These are phyloP conservation scores for Fusarium sp. DNA, from an alignment of 2,329 filamentous ascomycete genomes.

Conservation along the genomic window DNA sequence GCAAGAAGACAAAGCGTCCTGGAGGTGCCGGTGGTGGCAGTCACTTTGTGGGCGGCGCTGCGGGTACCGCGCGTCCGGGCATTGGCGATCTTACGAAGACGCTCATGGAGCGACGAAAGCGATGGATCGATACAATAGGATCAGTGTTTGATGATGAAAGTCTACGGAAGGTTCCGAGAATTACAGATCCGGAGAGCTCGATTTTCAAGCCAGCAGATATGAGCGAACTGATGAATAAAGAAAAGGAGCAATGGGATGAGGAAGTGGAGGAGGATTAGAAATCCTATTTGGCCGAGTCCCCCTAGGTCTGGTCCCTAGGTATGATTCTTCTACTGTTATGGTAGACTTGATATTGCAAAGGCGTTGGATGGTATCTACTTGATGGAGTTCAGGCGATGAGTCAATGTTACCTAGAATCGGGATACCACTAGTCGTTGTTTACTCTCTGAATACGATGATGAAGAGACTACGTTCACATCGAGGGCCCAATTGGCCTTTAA, in stretches of 20 bases:
- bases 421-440: conserved; percentile 21
- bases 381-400: conserved; percentile 16
- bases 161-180: conserved; percentile 75
- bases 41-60: conserved; percentile 67
- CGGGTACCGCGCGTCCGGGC: conserved; percentile 75
- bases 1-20: conserved; percentile 86
- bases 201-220: conserved; percentile 82
- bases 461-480: neutral
- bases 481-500: neutral
- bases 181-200: conserved; percentile 69
- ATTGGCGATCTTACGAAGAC: conserved; percentile 93
- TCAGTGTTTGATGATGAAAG: conserved; percentile 89
- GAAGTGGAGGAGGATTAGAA: conserved; percentile 74
- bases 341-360: conserved; percentile 16
- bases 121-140: conserved; percentile 92
- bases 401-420: conserved; percentile 9
- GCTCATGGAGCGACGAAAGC: conserved; percentile 88
- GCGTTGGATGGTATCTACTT: conserved; percentile 23
- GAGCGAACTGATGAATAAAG: conserved; percentile 77
- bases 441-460: neutral
- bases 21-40: conserved; percentile 80
- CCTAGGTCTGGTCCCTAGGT: neutral
- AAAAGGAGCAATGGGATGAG: conserved; percentile 84
- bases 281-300: conserved; percentile 23
- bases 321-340: neutral